Evolutionary conservation across 1,284 basidiomycete genomes (phyloP), one percentile per base, ranked within the genome.

Genomic region (Austropuccinia psidii): DNA sequence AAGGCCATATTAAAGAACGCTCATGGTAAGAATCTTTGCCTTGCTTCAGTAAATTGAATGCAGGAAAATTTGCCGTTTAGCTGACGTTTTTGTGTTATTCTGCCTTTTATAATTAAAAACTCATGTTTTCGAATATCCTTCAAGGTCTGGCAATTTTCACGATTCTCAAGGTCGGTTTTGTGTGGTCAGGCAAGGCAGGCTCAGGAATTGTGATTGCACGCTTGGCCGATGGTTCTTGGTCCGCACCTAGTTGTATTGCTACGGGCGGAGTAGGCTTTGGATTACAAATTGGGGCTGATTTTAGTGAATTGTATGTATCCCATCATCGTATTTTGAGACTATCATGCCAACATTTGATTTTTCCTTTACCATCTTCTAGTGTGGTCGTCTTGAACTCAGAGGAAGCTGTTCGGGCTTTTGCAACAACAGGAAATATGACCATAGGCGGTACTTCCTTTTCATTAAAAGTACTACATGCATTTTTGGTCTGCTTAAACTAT

Each of bases 211-310:
- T 98, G 80, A 90, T 97, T 78, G 91, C 95, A 11, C 88, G 96
- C 19, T 86, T 98, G 43, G 90, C 91, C 4, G 94, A 98, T 79
- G 96, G 95, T 75, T 93, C 90, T 24, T 98, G 95, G 95, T 93
- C 90, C 58, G 94, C 94, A 0, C 95, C 95, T 0, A 93, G 90
- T 52, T 97, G 94, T 82, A 96, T 98, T 80, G 94, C 91, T n/a
- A 98, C 94, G 0, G 94, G 91, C 29, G 68, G 68, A n/a, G 85
- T 96, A 5, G 95, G 95, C 47, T 94, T 94, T 88, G 95, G 95
- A 57, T 86, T 98, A 58, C 95, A 96, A 82, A 90, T 95, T 75
- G 93, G 93, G 72, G 91, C 91, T 4, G 68, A 72, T 45, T 60
- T 72, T 54, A 72, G 68, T 54, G 68, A 72, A 60, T 72, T 72